These are phyloP conservation scores for Chlorella sp. DNA, from an alignment of 139 green algal genomes.

Conservation along the genomic window DNA sequence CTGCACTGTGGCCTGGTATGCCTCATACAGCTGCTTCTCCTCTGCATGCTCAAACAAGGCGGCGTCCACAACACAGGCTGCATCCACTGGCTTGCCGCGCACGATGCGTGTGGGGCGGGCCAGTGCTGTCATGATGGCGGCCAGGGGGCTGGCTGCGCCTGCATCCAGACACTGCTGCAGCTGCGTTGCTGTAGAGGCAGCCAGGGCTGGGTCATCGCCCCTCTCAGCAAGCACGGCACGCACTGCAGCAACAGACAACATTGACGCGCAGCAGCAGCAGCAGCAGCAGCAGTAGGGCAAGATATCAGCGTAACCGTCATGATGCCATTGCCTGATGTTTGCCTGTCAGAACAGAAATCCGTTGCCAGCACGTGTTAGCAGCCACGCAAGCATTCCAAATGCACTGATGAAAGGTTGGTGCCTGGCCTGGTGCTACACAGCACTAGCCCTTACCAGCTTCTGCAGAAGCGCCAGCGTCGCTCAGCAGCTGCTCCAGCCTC, in stretches of 20 bases:
- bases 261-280: too few relatives aligned
- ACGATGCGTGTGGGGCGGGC: slow-evolving; percentile 80
- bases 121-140: slow-evolving; percentile 68
- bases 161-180: slow-evolving; percentile 50
- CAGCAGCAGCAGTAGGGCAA: too few relatives aligned
- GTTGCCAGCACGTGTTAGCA: too few relatives aligned
- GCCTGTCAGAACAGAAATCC: too few relatives aligned
- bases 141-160: slow-evolving; percentile 30
- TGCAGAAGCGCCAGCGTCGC: slow-evolving; percentile 51
- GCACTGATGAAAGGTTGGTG: too few relatives aligned
- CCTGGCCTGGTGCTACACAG: too few relatives aligned
- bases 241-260: slow-evolving; percentile 39
- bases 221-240: slow-evolving; percentile 81
- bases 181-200: slow-evolving; percentile 54
- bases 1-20: slow-evolving; percentile 42
- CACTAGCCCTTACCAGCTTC: slow-evolving; percentile 39
- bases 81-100: slow-evolving; percentile 67
- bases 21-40: slow-evolving; percentile 71
- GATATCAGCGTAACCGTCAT: too few relatives aligned
- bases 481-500: slow-evolving; percentile 90
- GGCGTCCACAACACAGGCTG: slow-evolving; percentile 36
- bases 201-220: slow-evolving; percentile 64
- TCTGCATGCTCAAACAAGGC: slow-evolving; percentile 69
- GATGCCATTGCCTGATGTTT: too few relatives aligned
- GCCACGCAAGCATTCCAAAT: too few relatives aligned